Evolutionary conservation across 441 rosid species (phyloP).

Genomic region (Erysimum cheiri): DNA sequence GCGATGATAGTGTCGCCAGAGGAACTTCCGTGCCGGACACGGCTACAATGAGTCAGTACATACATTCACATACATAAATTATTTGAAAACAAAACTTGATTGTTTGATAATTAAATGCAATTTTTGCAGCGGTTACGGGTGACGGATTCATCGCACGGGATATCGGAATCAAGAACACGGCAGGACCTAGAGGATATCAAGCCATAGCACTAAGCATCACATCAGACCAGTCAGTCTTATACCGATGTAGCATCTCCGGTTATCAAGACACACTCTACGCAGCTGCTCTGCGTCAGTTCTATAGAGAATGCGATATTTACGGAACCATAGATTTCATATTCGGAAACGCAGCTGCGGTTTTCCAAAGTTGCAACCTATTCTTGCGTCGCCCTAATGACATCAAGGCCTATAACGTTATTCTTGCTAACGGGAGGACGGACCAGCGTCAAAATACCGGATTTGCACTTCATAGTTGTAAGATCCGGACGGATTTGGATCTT

Average conservation of each 20-base stretch:
- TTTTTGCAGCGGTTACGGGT: constrained; percentile 66
- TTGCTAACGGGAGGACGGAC: constrained; percentile 67
- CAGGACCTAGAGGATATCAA: constrained; percentile 71
- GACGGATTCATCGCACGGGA: constrained; percentile 77
- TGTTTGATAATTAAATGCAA: neutral
- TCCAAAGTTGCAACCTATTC: constrained; percentile 63
- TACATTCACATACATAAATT: constrained; percentile 4
- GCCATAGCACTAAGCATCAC: constrained; percentile 69
- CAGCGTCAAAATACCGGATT: constrained; percentile 81
- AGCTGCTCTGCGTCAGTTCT: constrained; percentile 72
- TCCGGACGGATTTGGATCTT: constrained; percentile 48
- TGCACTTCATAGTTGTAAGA: constrained; percentile 61
- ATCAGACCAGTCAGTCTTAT: constrained; percentile 72
- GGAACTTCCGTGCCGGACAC: constrained; percentile 68
- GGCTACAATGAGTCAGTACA: constrained; percentile 77
- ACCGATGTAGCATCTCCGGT: constrained; percentile 75
- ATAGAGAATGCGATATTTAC: constrained; percentile 74
- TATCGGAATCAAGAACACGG: constrained; percentile 80
- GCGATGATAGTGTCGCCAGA: constrained; percentile 55
- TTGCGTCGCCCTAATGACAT: constrained; percentile 53
- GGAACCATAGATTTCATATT: constrained; percentile 83
- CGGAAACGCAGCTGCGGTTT: constrained; percentile 82
- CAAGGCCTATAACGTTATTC: constrained; percentile 52
- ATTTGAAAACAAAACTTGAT: constrained; percentile 4
- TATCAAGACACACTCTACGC: constrained; percentile 84